Evolutionary conservation across 179 eudicot species (phyloP).

Genomic region (Camellia oleifera): DNA sequence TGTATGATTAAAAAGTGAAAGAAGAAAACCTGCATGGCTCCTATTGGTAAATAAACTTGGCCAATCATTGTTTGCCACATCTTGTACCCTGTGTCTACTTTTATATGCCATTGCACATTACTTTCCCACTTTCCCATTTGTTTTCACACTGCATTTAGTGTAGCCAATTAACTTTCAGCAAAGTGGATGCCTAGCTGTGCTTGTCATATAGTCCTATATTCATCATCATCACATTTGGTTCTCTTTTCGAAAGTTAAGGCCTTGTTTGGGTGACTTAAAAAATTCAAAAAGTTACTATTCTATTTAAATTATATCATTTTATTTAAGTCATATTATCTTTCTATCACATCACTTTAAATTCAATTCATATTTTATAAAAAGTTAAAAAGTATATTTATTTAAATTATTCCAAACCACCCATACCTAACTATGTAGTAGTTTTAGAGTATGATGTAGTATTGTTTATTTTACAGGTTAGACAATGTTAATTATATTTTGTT

Average conservation of each 20-base stretch:
- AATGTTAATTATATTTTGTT: too few relatives aligned
- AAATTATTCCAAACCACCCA: too few relatives aligned
- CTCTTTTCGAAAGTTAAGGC: background rate
- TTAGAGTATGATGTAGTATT: too few relatives aligned
- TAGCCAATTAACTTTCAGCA: slow-evolving; percentile 15
- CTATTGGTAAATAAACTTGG: background rate
- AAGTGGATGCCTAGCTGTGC: slow-evolving; percentile 12
- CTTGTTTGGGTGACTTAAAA: background rate
- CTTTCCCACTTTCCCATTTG: background rate
- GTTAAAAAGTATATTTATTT: too few relatives aligned
- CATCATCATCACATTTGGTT: background rate
- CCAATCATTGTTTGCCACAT: slow-evolving; percentile 3
- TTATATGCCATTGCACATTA: slow-evolving; percentile 3
- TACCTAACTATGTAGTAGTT: too few relatives aligned
- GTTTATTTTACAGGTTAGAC: too few relatives aligned
- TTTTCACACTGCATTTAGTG: slow-evolving; percentile 9
- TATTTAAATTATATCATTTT: too few relatives aligned
- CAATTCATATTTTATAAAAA: too few relatives aligned
- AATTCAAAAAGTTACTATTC: too few relatives aligned
- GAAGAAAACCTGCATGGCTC: slow-evolving; percentile 6
- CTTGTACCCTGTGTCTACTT: slow-evolving; percentile 3
- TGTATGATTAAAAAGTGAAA: slow-evolving; percentile 15
- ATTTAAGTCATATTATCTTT: too few relatives aligned
- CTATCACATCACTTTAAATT: background rate
- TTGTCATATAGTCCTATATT: background rate